These are phyloP conservation scores for Pythium vanterpoolii DNA, from an alignment of 352 stramenopile species.

Conservation along the genomic window DNA sequence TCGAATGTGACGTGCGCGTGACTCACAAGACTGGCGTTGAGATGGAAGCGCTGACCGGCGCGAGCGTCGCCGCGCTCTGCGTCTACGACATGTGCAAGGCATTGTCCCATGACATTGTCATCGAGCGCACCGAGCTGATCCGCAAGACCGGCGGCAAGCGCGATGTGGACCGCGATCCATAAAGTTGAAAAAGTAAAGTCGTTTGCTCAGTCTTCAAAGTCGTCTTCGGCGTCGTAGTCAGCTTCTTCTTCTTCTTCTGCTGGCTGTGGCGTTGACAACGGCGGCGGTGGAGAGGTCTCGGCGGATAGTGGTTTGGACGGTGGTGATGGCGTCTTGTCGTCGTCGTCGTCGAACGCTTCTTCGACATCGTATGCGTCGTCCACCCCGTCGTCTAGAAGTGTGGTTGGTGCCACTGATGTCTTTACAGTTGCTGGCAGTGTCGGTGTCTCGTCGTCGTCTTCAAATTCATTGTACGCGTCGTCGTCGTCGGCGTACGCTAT, in stretches of 20 bases:
- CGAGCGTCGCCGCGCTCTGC: conserved; percentile 91
- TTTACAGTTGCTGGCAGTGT: not conserved
- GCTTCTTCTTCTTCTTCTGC: conserved; percentile 18
- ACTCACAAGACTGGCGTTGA: conserved; percentile 95
- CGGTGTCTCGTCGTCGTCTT: conserved; percentile 14
- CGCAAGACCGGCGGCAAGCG: conserved; percentile 92
- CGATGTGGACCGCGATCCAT: conserved; percentile 35
- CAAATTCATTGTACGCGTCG: conserved; percentile 49
- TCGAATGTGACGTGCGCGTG: conserved; percentile 88
- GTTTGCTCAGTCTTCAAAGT: conserved; percentile 54
- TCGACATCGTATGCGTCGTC: conserved; percentile 36
- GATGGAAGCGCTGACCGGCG: conserved; percentile 95
- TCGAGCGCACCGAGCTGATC: conserved; percentile 88
- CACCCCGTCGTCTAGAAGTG: conserved; percentile 17
- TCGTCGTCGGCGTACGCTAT: conserved; percentile 25
- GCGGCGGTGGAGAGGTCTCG: not conserved
- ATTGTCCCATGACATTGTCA: conserved; percentile 93
- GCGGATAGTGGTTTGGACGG: not conserved
- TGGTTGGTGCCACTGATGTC: not conserved
- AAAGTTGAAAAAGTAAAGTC: too few relatives aligned
- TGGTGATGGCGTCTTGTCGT: conserved; percentile 15
- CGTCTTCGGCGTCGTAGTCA: conserved; percentile 53
- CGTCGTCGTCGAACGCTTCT: conserved; percentile 44
- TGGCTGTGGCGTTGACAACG: not conserved
- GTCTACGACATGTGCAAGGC: conserved; percentile 99